Evolutionary conservation across 2,329 filamentous ascomycete genomes (phyloP), one percentile per base, ranked within the genome.

Genomic region (Zasmidium angulare): DNA sequence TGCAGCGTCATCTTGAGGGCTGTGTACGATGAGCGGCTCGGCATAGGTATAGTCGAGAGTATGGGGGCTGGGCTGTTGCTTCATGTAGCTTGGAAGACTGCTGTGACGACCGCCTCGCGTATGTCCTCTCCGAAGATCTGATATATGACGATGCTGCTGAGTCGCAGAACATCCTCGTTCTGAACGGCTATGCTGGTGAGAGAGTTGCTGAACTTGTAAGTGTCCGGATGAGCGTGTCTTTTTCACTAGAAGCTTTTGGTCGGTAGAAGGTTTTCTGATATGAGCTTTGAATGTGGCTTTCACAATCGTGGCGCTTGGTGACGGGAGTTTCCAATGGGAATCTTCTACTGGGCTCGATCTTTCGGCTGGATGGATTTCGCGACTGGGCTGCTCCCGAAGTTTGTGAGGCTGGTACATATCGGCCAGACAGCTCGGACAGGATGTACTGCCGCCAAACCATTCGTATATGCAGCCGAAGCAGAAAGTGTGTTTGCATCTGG

Each of bases 401-500:
- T 29, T 52, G 48, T 46, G 26, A 14, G 55, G 50, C 3, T 56
- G 46, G 20, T 50, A 51, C 17, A 58, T 43, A 47, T 55, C 48
- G 19, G 46, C 46, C 36, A 50, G 29, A 22, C 58, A 63, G 11
- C 61, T 51, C 11, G 58, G 55, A 49, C 61, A 61, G 24, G 43
- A 26, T 26, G 56, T 54, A 40, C 56, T 61, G 19, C 48, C 43
- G 20, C 54, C 31, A 4, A 61, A 56, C 59, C 57, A 58, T 20
- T 58, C 46, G 36, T 43, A 43, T 43, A 43, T 43, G 43, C 60
- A 63, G 12, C 60, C 58, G 43, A 57, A 63, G 51, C 60, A 65
- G 43, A 59, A 63, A 1, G 50, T 50, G 50, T 65, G 63, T 21
- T 59, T 50, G 24, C 63, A 63, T 50, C 47, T 24, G 17, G 63